Conservation (phyloP, 2,329 filamentous ascomycete genomes). For the Tolypocladium pustulatum region DNA sequence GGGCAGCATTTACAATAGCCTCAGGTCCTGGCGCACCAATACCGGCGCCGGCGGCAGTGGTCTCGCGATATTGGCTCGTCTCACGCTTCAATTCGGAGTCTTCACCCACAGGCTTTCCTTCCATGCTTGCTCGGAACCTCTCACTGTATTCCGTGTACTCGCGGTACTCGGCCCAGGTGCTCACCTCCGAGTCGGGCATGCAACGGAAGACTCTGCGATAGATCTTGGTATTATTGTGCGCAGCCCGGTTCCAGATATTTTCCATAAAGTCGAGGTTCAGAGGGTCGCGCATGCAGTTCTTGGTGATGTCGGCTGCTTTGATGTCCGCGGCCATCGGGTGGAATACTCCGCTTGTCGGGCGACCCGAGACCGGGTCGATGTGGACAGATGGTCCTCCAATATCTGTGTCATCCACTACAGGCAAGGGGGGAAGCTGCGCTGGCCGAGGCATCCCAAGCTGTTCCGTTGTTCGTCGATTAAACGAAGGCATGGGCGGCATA, state of each 20-base stretch:
- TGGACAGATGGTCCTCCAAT: slow-evolving; percentile 64
- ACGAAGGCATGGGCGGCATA: slow-evolving; percentile 38
- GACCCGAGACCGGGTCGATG: slow-evolving; percentile 38
- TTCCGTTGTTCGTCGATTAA: slow-evolving; percentile 52
- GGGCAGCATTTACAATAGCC: slow-evolving; percentile 23
- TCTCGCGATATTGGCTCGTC: slow-evolving; percentile 16
- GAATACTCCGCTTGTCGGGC: slow-evolving; percentile 30
- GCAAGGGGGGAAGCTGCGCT: slow-evolving; percentile 61
- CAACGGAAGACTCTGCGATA: slow-evolving; percentile 91
- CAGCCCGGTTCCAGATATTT: slow-evolving; percentile 77
- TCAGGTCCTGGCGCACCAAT: slow-evolving; percentile 31
- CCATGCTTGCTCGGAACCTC: slow-evolving; percentile 61
- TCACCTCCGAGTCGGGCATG: slow-evolving; percentile 92
- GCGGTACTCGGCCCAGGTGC: slow-evolving; percentile 86
- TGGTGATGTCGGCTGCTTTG: slow-evolving; percentile 61
- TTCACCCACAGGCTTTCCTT: slow-evolving; percentile 39
- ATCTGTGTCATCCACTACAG: slow-evolving; percentile 66
- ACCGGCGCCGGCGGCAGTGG: slow-evolving; percentile 26
- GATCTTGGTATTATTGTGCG: slow-evolving; percentile 90
- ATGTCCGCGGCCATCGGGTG: slow-evolving; percentile 57
- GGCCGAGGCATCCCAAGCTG: slow-evolving; percentile 57
- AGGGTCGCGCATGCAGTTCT: slow-evolving; percentile 92
- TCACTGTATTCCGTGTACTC: slow-evolving; percentile 70
- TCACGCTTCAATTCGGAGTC: slow-evolving; percentile 36
- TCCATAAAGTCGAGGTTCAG: slow-evolving; percentile 73